Base-by-base conservation (phyloP, 192 early-diverging fungal genomes). In the Rhizophlyctis rosea region DNA sequence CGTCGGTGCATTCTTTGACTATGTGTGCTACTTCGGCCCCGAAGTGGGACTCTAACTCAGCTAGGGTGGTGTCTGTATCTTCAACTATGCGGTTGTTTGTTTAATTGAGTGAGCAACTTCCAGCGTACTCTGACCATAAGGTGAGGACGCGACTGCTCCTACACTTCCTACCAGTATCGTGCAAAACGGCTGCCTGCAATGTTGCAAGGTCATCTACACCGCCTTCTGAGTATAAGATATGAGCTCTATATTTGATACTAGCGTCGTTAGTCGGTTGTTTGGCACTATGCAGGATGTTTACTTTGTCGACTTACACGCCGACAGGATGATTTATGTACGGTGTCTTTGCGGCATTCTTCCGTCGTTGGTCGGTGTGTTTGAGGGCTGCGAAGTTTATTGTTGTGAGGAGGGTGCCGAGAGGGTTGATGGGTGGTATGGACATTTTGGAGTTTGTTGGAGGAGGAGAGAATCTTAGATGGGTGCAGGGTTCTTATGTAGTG, bases 241-340 rank as follows among this genome's bases (percentile, higher is more conserved):
- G 61, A 0, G 72, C 65, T 4, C 54, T 54, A 24, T 32, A 29
- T 55, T 5, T 50, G 31, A 44, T 13, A 44, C 39, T 18, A 13
- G 39, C 18, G 18, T 18, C 18, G 39, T 13, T 44, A 18, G 39
- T 7, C 39, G 7, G 39, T 44, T 13, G 18, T 18, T 13, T 7
- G 39, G 39, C 39, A n/a, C n/a, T n/a, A n/a, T n/a, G n/a, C n/a
- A n/a, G n/a, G n/a, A n/a, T n/a, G n/a, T n/a, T n/a, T n/a, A n/a
- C 24, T 1, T 69, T 57, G 23, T 25, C 3, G 4, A 70, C 64
- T 55, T 57, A 63, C 44, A 87, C 84, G 34, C 81, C 80, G 30
- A 87, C 76, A 0, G 80, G 81, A 54, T 84, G 82, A 65, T 83
- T 86, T 54, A 86, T 85, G 66, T 87, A 87, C 1, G 86, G 86